These are phyloP conservation scores for Scleroderma bovista DNA, from an alignment of 768 basidiomycete species.

Conservation along the genomic window DNA sequence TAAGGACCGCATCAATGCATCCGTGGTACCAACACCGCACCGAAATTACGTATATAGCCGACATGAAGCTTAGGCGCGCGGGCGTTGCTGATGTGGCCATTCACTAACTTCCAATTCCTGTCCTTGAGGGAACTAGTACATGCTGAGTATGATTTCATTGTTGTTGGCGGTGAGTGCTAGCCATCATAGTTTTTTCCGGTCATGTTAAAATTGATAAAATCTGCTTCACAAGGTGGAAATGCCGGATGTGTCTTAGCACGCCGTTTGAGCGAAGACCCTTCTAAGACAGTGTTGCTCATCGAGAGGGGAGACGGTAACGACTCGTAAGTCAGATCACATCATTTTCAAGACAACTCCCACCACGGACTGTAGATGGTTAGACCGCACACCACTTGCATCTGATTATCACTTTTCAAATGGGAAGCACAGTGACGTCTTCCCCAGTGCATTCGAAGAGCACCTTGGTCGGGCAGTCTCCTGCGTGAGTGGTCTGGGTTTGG, in stretches of 20 bases:
- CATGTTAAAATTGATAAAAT: not conserved
- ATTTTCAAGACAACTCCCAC: slow-evolving; percentile 10
- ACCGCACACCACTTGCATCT: slow-evolving; percentile 15
- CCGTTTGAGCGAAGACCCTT: slow-evolving; percentile 31
- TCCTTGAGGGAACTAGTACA: not conserved
- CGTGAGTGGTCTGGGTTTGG: slow-evolving; percentile 30
- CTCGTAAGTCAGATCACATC: slow-evolving; percentile 16
- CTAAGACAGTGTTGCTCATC: slow-evolving; percentile 27
- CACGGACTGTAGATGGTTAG: not conserved
- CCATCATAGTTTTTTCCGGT: not conserved
- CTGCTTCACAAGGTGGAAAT: slow-evolving; percentile 27
- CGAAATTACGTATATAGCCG: no score
- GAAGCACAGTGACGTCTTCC: slow-evolving; percentile 1
- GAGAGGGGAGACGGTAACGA: slow-evolving; percentile 29
- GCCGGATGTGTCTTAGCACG: slow-evolving; percentile 36
- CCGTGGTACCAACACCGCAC: no score
- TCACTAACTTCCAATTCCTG: not conserved
- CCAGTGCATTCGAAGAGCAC: not conserved
- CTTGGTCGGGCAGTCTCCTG: not conserved
- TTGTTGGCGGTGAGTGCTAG: slow-evolving; percentile 4
- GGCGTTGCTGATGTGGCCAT: slow-evolving; percentile 2
- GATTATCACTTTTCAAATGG: slow-evolving; percentile 12
- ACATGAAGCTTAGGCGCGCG: no score
- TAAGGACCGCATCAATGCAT: no score
- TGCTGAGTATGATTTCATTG: slow-evolving; percentile 3